Base-by-base conservation (phyloP, 2,329 filamentous ascomycete species). In the Aspergillus proliferans region DNA sequence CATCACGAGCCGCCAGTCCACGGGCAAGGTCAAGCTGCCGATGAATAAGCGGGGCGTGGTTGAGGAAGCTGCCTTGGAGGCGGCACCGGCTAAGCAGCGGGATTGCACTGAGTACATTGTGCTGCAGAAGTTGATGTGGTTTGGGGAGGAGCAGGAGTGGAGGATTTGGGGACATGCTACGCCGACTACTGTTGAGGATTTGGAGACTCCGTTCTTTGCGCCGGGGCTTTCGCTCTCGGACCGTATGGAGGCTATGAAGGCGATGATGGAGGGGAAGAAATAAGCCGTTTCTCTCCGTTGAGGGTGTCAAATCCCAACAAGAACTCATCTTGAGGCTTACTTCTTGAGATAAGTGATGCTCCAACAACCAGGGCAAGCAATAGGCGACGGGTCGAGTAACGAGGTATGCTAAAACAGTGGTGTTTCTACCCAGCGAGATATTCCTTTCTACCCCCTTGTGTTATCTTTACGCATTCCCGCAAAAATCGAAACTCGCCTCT, bases 91-190 rank as follows among this genome's bases (percentile, higher is more conserved):
- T 14, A 71, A 70, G 59, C 58, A 66, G 46, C 71, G 71, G 60
- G 69, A 71, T 52, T 69, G 69, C 52, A 68, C 64, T 2, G 77
- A 80, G 58, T 77, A 79, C 52, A 56, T 79, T 26, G 76, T 79
- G 12, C 57, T 79, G 21, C 76, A 79, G 63, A 70, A 72, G 59
- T 53, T 72, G 30, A 59, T 70, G 33, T 65, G 70, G 58, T 64
- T 64, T 26, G 70, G 72, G 7, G 63, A 70, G 51, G 63, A 72
- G 38, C 64, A 65, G 10, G 60, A 66, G 14, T 80, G 77, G 77
- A 72, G 69, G 53, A 60, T 78, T 45, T 79, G 76, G 77, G 77
- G 77, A 3, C 69, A 70, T 48, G 58, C 69, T 42, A 66, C 67
- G 24, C 71, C 75, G 51, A 74, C 69, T 6, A 71, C 63, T 15